Percentiles rank a stretch among this genome's conserved stretches.
phyloP scores from a whole-genome alignment of 441 rosid species.

The Arabidopsis hybrid region DNA sequence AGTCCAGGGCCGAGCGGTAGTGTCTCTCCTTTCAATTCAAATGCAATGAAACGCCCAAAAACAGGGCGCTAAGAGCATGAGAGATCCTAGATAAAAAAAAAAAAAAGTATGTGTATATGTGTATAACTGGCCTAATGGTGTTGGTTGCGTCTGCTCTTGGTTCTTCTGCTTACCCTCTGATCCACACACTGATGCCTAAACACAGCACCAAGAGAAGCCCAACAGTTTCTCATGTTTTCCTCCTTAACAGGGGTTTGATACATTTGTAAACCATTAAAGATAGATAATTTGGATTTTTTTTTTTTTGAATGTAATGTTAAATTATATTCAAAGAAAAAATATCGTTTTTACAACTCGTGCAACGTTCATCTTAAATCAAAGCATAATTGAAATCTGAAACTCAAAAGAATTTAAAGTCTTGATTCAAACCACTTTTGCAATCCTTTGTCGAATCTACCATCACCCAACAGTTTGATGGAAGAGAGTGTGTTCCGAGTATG shows the following conservation, averaged over 20 bases:
- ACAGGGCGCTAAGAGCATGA: conserved; percentile 63
- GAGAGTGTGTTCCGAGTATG: too few relatives aligned
- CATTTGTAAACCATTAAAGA: conserved; percentile 40
- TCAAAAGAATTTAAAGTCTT: too few relatives aligned
- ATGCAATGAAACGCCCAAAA: conserved; percentile 96
- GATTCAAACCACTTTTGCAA: too few relatives aligned
- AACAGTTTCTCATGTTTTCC: conserved; percentile 8
- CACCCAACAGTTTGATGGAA: too few relatives aligned
- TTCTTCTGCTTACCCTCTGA: conserved; percentile 37
- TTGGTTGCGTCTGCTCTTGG: conserved; percentile 31
- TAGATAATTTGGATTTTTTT: conserved; percentile 31
- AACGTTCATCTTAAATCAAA: too few relatives aligned
- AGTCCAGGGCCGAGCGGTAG: conserved; percentile 96
- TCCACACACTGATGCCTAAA: conserved; percentile 32
- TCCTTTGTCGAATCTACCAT: too few relatives aligned
- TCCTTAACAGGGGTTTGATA: conserved; percentile 23
- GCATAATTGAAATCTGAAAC: too few relatives aligned
- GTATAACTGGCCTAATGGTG: conserved; percentile 32
- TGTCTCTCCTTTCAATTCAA: conserved; percentile 89
- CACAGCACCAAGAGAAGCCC: conserved; percentile 32
- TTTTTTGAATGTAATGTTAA: too few relatives aligned
- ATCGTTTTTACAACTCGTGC: too few relatives aligned
- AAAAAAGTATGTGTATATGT: conserved; percentile 24
- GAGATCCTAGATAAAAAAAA: conserved; percentile 10
- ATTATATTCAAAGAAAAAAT: too few relatives aligned